Conservation (phyloP, 2,329 filamentous ascomycete species). For the Rhytidhysteron rufulum region DNA sequence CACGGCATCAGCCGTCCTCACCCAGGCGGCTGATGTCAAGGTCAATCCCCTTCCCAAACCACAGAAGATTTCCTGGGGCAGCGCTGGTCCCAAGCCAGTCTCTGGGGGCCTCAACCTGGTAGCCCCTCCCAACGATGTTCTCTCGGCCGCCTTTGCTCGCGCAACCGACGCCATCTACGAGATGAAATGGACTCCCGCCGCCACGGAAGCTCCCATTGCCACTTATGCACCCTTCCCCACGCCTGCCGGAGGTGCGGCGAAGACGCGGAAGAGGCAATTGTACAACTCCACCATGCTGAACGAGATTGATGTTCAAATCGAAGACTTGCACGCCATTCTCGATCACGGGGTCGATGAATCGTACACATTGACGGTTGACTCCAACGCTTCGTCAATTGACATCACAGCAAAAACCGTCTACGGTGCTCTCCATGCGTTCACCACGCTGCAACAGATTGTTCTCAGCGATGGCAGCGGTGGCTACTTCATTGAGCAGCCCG, state of each 20-base stretch:
- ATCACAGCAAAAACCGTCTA: slow-evolving; percentile 51
- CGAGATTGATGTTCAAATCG: slow-evolving; percentile 44
- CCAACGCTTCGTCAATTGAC: slow-evolving; percentile 38
- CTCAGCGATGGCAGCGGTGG: slow-evolving; percentile 45
- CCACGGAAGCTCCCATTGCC: slow-evolving; percentile 50
- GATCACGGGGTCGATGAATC: slow-evolving; percentile 56
- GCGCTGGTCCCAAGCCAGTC: slow-evolving; percentile 47
- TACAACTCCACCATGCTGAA: slow-evolving; percentile 34
- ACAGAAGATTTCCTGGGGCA: slow-evolving; percentile 51
- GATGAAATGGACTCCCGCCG: slow-evolving; percentile 53
- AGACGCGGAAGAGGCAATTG: slow-evolving; percentile 13
- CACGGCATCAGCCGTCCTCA: slow-evolving; percentile 32
- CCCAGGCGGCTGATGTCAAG: slow-evolving; percentile 38
- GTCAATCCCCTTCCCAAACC: slow-evolving; percentile 55
- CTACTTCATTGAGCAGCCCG: slow-evolving; percentile 51
- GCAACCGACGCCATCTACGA: slow-evolving; percentile 45
- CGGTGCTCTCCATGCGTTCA: slow-evolving; percentile 55
- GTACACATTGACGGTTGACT: slow-evolving; percentile 47
- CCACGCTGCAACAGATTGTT: slow-evolving; percentile 55
- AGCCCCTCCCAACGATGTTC: slow-evolving; percentile 29
- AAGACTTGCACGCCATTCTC: slow-evolving; percentile 45
- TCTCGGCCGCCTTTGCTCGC: slow-evolving; percentile 49
- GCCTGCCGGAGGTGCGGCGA: no score
- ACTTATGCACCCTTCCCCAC: slow-evolving; percentile 52
- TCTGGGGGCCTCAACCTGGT: slow-evolving; percentile 36